phyloP scores from a whole-genome alignment of 192 early-diverging fungal genomes.

The Gamsiella multidivaricata region DNA sequence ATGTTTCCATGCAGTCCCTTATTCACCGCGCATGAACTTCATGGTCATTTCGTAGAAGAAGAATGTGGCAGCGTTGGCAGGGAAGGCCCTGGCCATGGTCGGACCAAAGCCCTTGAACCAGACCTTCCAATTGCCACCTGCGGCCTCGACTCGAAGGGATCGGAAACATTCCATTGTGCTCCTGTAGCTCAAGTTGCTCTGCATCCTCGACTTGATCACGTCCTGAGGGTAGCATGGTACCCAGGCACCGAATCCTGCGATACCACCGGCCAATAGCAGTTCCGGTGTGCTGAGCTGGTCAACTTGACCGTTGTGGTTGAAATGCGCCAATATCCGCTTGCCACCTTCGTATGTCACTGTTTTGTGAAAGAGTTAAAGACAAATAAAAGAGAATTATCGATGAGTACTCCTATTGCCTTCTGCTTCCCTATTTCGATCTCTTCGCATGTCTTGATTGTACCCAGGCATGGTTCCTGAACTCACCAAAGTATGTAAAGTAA shows the following conservation, averaged over 20 bases:
- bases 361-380: neutral
- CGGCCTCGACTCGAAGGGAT: constrained; percentile 63
- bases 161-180: constrained; percentile 45
- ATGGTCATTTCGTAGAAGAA: constrained; percentile 75
- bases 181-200: constrained; percentile 67
- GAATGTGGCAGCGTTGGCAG: constrained; percentile 88
- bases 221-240: constrained; percentile 80
- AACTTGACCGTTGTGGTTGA: constrained; percentile 66
- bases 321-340: constrained; percentile 71
- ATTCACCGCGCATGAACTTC: constrained; percentile 56
- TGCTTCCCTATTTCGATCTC: no score
- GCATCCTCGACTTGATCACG: constrained; percentile 85
- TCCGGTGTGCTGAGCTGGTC: constrained; percentile 78
- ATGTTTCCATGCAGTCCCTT: no score
- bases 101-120: constrained; percentile 89
- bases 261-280: constrained; percentile 91
- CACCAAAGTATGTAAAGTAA: constrained; percentile 93
- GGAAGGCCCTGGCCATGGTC: constrained; percentile 84
- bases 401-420: neutral
- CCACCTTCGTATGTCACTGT: constrained; percentile 85
- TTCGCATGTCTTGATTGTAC: no score
- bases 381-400: neutral
- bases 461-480: neutral
- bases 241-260: constrained; percentile 97
- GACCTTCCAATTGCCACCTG: constrained; percentile 63